These are phyloP conservation scores for Penicillium samsonianum DNA, from an alignment of 495 filamentous ascomycete genomes.

Conservation along the genomic window DNA sequence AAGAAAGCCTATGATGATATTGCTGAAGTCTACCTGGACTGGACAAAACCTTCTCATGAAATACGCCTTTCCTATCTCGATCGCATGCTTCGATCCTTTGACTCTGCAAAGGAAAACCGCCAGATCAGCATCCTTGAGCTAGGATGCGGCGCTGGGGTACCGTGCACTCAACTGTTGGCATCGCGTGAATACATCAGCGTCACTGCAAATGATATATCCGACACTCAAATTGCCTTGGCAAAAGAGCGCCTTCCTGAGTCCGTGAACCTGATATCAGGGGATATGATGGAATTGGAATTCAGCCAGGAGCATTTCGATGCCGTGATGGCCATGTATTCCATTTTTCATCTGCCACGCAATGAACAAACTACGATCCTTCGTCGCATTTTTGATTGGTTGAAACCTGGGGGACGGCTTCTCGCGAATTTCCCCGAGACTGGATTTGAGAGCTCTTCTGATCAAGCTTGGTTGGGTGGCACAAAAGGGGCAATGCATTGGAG, in stretches of 20 bases:
- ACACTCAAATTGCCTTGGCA: conserved; percentile 40
- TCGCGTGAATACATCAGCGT: conserved; percentile 17
- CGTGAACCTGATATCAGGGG: conserved; percentile 33
- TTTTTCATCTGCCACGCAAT: conserved; percentile 46
- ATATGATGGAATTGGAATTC: conserved; percentile 46
- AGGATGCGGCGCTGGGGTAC: conserved; percentile 45
- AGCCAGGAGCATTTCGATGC: conserved; percentile 33
- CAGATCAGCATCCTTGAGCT: conserved; percentile 36
- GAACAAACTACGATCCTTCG: conserved; percentile 39
- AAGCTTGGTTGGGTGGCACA: conserved; percentile 29
- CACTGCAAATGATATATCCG: conserved; percentile 44
- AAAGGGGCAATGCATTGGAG: conserved; percentile 46
- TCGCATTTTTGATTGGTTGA: conserved; percentile 42
- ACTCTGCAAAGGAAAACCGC: not conserved
- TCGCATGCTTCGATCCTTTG: conserved; percentile 26
- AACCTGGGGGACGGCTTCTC: conserved; percentile 39
- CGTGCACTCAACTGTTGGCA: conserved; percentile 33
- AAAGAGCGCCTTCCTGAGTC: conserved; percentile 16
- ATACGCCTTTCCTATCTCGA: conserved; percentile 34
- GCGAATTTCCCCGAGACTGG: conserved; percentile 39
- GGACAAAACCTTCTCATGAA: conserved; percentile 32
- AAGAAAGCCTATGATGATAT: conserved; percentile 44
- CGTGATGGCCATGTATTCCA: conserved; percentile 44
- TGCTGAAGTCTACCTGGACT: conserved; percentile 38
- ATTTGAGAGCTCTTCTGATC: conserved; percentile 18